phyloP scores from a whole-genome alignment of 2,329 filamentous ascomycete species.

The Fusarium citri region DNA sequence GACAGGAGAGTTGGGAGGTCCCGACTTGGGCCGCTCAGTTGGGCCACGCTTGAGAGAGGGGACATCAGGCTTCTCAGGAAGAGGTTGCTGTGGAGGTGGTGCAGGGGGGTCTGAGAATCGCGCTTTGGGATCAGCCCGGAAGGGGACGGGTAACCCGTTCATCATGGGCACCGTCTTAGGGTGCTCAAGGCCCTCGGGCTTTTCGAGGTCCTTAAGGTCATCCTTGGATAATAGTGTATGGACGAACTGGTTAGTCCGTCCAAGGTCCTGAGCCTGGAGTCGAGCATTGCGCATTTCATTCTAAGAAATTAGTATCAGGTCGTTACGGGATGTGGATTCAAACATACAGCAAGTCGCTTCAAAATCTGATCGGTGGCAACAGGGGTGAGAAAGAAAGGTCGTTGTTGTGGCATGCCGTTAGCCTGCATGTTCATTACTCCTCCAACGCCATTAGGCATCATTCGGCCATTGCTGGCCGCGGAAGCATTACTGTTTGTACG shows the following conservation, averaged over 20 bases:
- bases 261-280: slow-evolving; percentile 87
- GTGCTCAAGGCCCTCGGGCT: slow-evolving; percentile 60
- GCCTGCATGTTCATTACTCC: slow-evolving; percentile 59
- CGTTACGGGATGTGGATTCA: neutral
- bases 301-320: slow-evolving; percentile 59
- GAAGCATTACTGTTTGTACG: slow-evolving; percentile 76
- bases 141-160: slow-evolving; percentile 64
- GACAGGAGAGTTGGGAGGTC: slow-evolving; percentile 67
- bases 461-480: slow-evolving; percentile 70
- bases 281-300: slow-evolving; percentile 90
- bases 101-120: slow-evolving; percentile 94
- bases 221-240: slow-evolving; percentile 81
- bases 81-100: slow-evolving; percentile 89
- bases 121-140: slow-evolving; percentile 80
- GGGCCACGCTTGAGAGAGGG: slow-evolving; percentile 79
- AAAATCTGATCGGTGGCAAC: slow-evolving; percentile 95
- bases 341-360: slow-evolving; percentile 64
- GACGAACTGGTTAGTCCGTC: slow-evolving; percentile 84
- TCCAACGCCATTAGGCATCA: slow-evolving; percentile 60
- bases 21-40: slow-evolving; percentile 77
- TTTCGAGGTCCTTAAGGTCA: slow-evolving; percentile 68
- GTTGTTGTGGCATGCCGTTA: slow-evolving; percentile 75
- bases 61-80: slow-evolving; percentile 91
- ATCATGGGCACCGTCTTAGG: slow-evolving; percentile 60
- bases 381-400: slow-evolving; percentile 87